Base-by-base conservation (phyloP, 179 eudicot species). In the Carnegiea gigantea region DNA sequence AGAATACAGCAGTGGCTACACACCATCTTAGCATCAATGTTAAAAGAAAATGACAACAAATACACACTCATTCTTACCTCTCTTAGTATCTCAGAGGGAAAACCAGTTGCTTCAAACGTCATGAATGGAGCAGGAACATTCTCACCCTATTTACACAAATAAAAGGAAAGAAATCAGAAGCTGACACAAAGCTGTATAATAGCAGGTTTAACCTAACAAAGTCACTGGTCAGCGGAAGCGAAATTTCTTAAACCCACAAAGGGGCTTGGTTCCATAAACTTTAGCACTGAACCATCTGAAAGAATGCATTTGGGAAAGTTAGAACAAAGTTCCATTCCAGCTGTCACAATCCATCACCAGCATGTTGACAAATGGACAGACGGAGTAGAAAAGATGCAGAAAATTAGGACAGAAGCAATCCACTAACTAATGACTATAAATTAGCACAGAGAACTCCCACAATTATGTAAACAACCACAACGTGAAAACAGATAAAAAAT, bases 101-200 rank as follows among this genome's bases (percentile, higher is more conserved):
- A 93, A 46, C 97, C 92, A 77, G 97, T 89, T 48, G 88, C 90
- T 77, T 91, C 95, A 88, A 93, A 93, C 0, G 97, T 88, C 92
- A 90, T 93, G 83, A 89, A 92, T 43, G 97, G 97, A 81, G 93
- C 89, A 72, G 97, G 92, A 80, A 94, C 89, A 87, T 93, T 87
- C 65, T 89, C 97, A 46, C 98, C 98, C 98, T 94, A 82, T 73
- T 77, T 78, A 82, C 82, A 81, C 30, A 59, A 28, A 23, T 9
- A 51, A 80, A 75, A 14, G 73, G 48, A 82, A 38, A 44, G 76
- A 83, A n/a, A 62, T 84, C 82, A 87, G 9, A 78, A 30, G 33
- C 49, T 77, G 75, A 70, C 54, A 43, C 20, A 17, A 73, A 64
- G 73, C 14, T 26, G 26, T 4, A 30, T 17, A 70, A 33, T 5